Conservation (phyloP, 2,329 filamentous ascomycete genomes). For the Pyrenophora seminiperda region DNA sequence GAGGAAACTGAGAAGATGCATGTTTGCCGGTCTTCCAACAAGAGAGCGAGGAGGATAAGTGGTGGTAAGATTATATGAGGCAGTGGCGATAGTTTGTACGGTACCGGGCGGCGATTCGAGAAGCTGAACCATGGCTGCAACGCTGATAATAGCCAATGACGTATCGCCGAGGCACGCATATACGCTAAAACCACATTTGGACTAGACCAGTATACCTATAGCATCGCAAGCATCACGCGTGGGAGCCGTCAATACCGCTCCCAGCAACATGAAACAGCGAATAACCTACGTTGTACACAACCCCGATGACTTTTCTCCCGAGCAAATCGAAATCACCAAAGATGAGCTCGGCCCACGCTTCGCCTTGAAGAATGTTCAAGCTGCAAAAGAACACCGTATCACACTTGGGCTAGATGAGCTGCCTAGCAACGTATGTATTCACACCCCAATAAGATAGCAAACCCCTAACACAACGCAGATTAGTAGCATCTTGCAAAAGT, state of each 20-base stretch:
- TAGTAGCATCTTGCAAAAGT: constrained; percentile 60
- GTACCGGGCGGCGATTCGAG: constrained; percentile 22
- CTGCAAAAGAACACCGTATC: constrained; percentile 77
- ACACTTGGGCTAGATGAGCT: constrained; percentile 77
- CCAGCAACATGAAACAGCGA: constrained; percentile 67
- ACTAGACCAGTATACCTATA: constrained; percentile 1
- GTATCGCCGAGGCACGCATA: constrained; percentile 1
- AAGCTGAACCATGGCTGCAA: constrained; percentile 5
- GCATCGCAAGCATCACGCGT: constrained; percentile 11
- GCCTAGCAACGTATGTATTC: constrained; percentile 61
- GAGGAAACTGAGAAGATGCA: constrained; percentile 40
- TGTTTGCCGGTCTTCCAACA: constrained; percentile 15
- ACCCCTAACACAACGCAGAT: constrained; percentile 58
- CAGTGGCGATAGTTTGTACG: constrained; percentile 21
- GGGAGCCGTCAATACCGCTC: background rate
- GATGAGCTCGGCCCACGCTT: constrained; percentile 48
- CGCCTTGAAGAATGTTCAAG: constrained; percentile 64
- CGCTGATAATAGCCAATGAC: constrained; percentile 13
- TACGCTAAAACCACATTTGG: background rate
- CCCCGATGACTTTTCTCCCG: constrained; percentile 68
- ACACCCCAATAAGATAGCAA: background rate
- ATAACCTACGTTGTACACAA: constrained; percentile 75
- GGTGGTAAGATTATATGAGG: background rate
- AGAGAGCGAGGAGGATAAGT: background rate
- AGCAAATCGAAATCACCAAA: constrained; percentile 62